Base-by-base conservation (phyloP, 2,329 filamentous ascomycete genomes). In the Ceratocystis lukuohia region DNA sequence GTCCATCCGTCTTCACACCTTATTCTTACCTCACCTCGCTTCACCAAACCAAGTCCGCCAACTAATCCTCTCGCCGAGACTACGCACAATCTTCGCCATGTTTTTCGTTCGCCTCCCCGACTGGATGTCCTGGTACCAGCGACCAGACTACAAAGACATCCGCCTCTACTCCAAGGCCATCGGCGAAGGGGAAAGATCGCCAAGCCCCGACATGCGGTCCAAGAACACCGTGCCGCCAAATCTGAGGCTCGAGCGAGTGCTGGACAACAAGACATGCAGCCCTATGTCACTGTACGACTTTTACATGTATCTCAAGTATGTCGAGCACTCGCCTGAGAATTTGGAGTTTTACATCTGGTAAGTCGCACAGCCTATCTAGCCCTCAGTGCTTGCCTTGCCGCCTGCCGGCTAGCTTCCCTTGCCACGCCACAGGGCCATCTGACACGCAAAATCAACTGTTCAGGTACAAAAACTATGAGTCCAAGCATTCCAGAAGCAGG, bases 231-330 rank as follows among this genome's bases (percentile, higher is more conserved):
- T 80, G 45, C 78, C 78, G 2, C 71, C 70, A 45, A 74, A 77
- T 25, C 71, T 80, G 20, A 71, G 73, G 2, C 73, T 80, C 20
- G 78, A 80, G 59, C 74, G 76, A 46, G 77, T 80, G n/a, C 72
- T 80, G 20, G 75, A 75, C 28, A 80, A 80, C 72, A 76, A 77
- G 71, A 80, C 78, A 44, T 80, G 78, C 77, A 78, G 76, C 64
- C 78, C 78, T 3, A 79, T 80, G 77, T 79, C 77, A 0, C 70
- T 80, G 8, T 79, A 79, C 67, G 78, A 80, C 71, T 80, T 80
- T 63, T 80, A 79, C 71, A 79, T 80, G 77, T 80, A 80, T 67
- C 72, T 80, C 62, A 79, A 79, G 71, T 76, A 80, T 69, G 79
- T 80, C 61, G 78, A 80, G 70, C 77, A 74, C 71, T 80, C 78